Evolutionary conservation across 495 filamentous ascomycete species (phyloP), one percentile per base, ranked within the genome.

Genomic region (Filosporella fistucella): DNA sequence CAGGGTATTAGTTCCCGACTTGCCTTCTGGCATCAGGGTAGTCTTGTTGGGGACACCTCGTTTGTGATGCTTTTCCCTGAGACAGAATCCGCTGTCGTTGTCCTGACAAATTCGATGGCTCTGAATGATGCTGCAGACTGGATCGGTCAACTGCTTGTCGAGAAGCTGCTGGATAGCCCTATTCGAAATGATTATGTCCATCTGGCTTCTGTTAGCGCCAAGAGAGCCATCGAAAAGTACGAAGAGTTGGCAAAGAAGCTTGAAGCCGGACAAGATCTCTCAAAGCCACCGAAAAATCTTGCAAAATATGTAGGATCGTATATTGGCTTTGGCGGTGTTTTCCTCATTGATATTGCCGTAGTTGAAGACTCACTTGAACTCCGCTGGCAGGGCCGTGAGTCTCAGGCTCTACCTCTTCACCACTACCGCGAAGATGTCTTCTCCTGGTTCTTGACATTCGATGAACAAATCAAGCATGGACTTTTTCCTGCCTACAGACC

Each of bases 81-180:
- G 9, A 59, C 58, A 4, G 23, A 58, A 10, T 52, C 48, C 2
- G 53, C 54, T 5, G 51, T 64, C 14, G 51, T 64, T 7, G 49
- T 67, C 12, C 38, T 65, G 5, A 57, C 45, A 7, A 66, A 67
- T 42, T 41, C 52, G 3, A 12, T 59, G 14, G 13, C 54, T 8
- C 46, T 60, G 13, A 55, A 51, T 23, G 64, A 67, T 32, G 39
- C 37, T 1, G 28, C 61, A 17, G 64, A 65, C 51, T 67, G 56
- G 56, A 49, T 66, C 14, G 30, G 40, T 16, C 61, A 61, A 24
- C 22, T 58, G 7, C n/a, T 58, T 14, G 46, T 64, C 17, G 36
- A 58, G 28, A 37, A 47, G 0, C 34, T 65, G 1, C 50, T 65
- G 5, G 46, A 48, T 21, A 29, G 4, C 24, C 26, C 30, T 4